These are phyloP conservation scores for Rhizophora apiculata DNA, from an alignment of 345 rosid genomes.

Conservation along the genomic window DNA sequence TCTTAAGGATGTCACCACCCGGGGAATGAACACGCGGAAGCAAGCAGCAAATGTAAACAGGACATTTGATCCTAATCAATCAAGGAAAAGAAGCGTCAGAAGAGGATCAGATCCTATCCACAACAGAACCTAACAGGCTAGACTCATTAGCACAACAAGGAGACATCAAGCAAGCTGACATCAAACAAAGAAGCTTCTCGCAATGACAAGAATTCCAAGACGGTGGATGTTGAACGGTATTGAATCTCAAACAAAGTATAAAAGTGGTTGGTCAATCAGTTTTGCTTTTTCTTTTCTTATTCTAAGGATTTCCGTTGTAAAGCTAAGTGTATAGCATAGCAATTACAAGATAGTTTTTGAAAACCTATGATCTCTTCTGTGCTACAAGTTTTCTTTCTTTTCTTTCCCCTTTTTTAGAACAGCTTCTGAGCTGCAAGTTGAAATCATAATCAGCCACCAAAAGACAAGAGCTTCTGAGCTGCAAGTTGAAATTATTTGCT, in stretches of 20 bases:
- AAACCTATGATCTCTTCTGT: constrained; percentile 29
- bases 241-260: constrained; percentile 15
- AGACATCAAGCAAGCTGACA: constrained; percentile 23
- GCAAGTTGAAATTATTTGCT: constrained; percentile 23
- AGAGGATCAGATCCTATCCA: constrained; percentile 89
- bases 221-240: constrained; percentile 9
- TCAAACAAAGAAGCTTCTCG: constrained; percentile 26
- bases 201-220: constrained; percentile 28
- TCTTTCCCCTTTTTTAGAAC: no score
- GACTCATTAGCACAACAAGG: constrained; percentile 21
- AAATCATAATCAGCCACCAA: constrained; percentile 21
- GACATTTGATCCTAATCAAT: constrained; percentile 46
- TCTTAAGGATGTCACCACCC: constrained; percentile 35
- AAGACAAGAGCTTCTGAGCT: constrained; percentile 32
- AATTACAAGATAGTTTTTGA: constrained; percentile 23
- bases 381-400: not conserved
- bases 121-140: constrained; percentile 46
- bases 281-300: constrained; percentile 25
- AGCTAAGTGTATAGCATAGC: constrained; percentile 42
- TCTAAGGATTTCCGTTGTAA: constrained; percentile 19
- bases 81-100: constrained; percentile 71
- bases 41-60: constrained; percentile 31
- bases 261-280: constrained; percentile 32
- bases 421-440: constrained; percentile 31
- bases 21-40: constrained; percentile 34